Conservation (phyloP, 176 grass and related monocot genomes). For the barley (Hordeum vulgare) region DNA sequence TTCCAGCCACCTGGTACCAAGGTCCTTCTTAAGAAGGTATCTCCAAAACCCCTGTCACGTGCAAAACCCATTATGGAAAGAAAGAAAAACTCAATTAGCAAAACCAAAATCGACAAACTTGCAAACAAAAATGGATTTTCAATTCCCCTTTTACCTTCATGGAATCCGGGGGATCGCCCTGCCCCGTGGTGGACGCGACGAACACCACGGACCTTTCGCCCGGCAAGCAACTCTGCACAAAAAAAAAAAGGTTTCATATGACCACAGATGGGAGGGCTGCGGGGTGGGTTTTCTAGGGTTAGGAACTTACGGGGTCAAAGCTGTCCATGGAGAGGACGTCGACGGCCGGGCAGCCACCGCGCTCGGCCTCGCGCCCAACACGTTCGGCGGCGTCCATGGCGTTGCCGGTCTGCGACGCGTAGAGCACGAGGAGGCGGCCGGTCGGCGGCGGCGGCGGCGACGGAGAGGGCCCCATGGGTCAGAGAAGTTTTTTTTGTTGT, state of each 20-base stretch:
- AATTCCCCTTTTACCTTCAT: conserved; percentile 56
- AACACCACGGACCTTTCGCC: conserved; percentile 57
- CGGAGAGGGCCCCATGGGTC: conserved; percentile 20
- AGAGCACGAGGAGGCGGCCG: conserved; percentile 57
- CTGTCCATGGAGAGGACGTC: conserved; percentile 68
- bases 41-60: conserved; percentile 67
- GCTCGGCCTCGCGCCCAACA: conserved; percentile 72
- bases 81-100: not conserved
- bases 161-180: conserved; percentile 82
- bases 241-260: not conserved
- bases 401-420: conserved; percentile 81
- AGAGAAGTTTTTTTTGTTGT: not conserved
- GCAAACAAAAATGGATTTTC: not conserved
- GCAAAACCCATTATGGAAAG: not conserved
- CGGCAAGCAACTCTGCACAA: conserved; percentile 44
- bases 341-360: conserved; percentile 70
- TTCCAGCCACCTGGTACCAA: conserved; percentile 51
- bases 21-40: conserved; percentile 55
- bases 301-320: conserved; percentile 54
- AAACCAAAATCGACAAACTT: not conserved
- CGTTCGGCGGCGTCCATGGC: conserved; percentile 77
- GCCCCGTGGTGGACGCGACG: conserved; percentile 85
- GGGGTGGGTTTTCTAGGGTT: not conserved
- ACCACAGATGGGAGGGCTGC: not conserved
- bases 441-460: not conserved